A percentile compares a stretch with the other conserved stretches of the same genome.
These are phyloP conservation scores for Paramyrothecium sp. DNA, from an alignment of 2,329 filamentous ascomycete species.

Conservation along the genomic window DNA sequence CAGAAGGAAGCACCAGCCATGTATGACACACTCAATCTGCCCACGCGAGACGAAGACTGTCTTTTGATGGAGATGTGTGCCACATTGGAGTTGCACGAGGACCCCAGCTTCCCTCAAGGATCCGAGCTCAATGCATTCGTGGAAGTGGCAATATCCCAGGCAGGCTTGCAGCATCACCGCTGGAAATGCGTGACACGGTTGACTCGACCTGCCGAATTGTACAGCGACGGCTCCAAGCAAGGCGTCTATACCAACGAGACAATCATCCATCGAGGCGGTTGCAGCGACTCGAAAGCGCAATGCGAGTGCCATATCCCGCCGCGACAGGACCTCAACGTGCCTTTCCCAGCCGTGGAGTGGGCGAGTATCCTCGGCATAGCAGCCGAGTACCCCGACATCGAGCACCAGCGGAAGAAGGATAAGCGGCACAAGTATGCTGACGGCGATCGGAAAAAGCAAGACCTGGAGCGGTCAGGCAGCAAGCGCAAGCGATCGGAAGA, in stretches of 20 bases:
- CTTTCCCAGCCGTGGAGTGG: conserved; percentile 58
- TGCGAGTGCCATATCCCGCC: conserved; percentile 51
- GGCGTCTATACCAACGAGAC: conserved; percentile 49
- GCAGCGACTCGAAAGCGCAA: conserved; percentile 42
- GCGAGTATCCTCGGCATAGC: conserved; percentile 57
- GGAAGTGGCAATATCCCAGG: conserved; percentile 56
- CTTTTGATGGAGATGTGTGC: conserved; percentile 63
- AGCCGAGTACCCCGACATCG: conserved; percentile 48
- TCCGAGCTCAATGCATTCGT: conserved; percentile 60
- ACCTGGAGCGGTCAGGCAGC: conserved; percentile 30
- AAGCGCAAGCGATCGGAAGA: conserved; percentile 40
- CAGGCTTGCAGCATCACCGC: conserved; percentile 50
- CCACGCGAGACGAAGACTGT: conserved; percentile 47
- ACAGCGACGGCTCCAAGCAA: conserved; percentile 39
- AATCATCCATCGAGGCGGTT: conserved; percentile 52
- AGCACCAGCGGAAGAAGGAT: conserved; percentile 35
- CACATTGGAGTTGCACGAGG: conserved; percentile 57
- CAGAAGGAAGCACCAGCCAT: conserved; percentile 57
- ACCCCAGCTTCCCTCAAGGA: conserved; percentile 55
- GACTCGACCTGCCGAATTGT: conserved; percentile 54
- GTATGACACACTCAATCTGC: conserved; percentile 48
- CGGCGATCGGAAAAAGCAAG: conserved; percentile 31
- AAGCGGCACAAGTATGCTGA: conserved; percentile 31
- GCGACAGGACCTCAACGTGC: conserved; percentile 51
- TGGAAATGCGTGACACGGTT: conserved; percentile 63